Percentiles rank a stretch among this genome's conserved stretches.
These are phyloP conservation scores for Coemansia sp. DNA, from an alignment of 192 early-diverging fungal genomes.

Conservation along the genomic window DNA sequence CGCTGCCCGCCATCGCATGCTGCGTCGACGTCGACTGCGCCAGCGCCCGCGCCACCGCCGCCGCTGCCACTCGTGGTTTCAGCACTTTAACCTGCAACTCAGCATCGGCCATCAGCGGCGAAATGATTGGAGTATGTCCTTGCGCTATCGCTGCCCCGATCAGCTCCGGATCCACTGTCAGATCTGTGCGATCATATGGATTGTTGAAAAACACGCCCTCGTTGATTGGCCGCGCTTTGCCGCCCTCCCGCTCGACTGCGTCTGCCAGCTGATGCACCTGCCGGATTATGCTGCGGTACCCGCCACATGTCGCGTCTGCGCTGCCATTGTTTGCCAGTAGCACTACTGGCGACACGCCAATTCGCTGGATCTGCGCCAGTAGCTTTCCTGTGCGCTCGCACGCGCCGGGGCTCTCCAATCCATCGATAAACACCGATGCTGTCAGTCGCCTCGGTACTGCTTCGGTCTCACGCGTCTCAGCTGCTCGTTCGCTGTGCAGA, in stretches of 20 bases:
- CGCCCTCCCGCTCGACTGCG: slow-evolving; percentile 72
- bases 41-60: slow-evolving; percentile 58
- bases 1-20: slow-evolving; percentile 54
- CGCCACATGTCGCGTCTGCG: background rate
- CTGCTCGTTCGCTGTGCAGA: background rate
- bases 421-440: slow-evolving; percentile 35
- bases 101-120: slow-evolving; percentile 57
- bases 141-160: slow-evolving; percentile 63
- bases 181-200: slow-evolving; percentile 15
- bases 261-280: slow-evolving; percentile 55
- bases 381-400: slow-evolving; percentile 33
- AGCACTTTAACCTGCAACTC: slow-evolving; percentile 42
- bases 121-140: slow-evolving; percentile 63
- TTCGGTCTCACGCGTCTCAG: background rate
- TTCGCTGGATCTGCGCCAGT: slow-evolving; percentile 52
- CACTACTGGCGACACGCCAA: slow-evolving; percentile 50
- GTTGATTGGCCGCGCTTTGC: slow-evolving; percentile 67
- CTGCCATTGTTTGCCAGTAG: slow-evolving; percentile 8
- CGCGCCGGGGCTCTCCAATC: slow-evolving; percentile 5
- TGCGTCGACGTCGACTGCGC: slow-evolving; percentile 46
- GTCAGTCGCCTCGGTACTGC: slow-evolving; percentile 25
- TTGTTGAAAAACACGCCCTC: slow-evolving; percentile 60
- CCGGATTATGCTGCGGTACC: slow-evolving; percentile 23
- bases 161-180: slow-evolving; percentile 50
- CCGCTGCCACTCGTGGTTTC: slow-evolving; percentile 45